A percentile compares a stretch with the other conserved stretches of the same genome.
phyloP scores from a whole-genome alignment of 2,329 filamentous ascomycete species.

The Phyllosticta paracitricarpa region DNA sequence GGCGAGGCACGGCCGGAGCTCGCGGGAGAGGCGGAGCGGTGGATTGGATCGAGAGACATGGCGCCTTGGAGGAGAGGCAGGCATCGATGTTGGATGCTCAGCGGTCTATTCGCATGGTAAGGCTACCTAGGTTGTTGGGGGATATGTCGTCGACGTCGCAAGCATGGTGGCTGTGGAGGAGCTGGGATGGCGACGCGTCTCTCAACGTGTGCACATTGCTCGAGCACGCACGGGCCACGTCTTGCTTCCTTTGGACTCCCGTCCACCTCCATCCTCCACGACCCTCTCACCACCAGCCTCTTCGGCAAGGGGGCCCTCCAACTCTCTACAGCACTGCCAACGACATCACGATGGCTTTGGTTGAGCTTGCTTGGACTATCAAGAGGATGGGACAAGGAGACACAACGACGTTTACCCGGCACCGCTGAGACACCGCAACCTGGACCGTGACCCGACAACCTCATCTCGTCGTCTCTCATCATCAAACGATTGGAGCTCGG shows the following conservation, averaged over 20 bases:
- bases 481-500: neutral
- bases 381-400: neutral
- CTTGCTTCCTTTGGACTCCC: neutral
- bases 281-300: neutral
- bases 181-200: neutral
- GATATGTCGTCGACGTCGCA: neutral
- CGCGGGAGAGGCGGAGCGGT: constrained; percentile 51
- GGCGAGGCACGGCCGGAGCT: constrained; percentile 77
- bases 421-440: neutral
- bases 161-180: neutral
- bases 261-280: neutral
- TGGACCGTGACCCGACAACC: neutral
- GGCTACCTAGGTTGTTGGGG: neutral
- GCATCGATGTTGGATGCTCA: neutral
- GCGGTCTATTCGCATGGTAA: neutral
- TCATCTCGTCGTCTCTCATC: neutral
- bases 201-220: neutral
- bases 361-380: neutral
- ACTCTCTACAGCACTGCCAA: neutral
- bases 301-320: too few species aligned
- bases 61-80: neutral
- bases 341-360: neutral
- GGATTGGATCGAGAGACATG: constrained; percentile 28
- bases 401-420: neutral
- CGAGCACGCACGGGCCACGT: neutral